Conservation (phyloP, 371 early-diverging fungal genomes). For the Caulochytrium protostelioides region DNA sequence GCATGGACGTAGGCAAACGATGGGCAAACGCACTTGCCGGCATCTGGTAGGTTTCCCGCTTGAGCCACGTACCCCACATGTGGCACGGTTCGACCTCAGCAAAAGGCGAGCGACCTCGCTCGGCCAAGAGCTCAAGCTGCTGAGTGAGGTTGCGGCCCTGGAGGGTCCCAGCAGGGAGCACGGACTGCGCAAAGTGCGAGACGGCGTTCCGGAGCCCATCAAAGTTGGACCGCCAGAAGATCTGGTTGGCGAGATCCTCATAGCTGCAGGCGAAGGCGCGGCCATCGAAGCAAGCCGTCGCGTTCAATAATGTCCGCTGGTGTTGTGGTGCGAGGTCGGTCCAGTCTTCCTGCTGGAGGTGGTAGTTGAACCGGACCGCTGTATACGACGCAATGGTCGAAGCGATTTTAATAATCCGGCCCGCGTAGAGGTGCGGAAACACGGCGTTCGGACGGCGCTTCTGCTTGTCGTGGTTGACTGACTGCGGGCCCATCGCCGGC, state of each 20-base stretch:
- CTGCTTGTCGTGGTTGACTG: background rate
- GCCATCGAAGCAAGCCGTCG: slow-evolving; percentile 12
- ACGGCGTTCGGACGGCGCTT: background rate
- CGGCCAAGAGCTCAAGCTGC: slow-evolving; percentile 9
- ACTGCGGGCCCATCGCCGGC: slow-evolving; percentile 4
- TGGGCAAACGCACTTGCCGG: too few relatives aligned
- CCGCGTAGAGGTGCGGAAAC: slow-evolving; percentile 14
- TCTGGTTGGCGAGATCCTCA: slow-evolving; percentile 8
- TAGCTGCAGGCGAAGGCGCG: too few relatives aligned
- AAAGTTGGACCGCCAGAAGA: slow-evolving; percentile 23
- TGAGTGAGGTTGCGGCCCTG: slow-evolving; percentile 8
- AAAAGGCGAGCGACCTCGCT: slow-evolving; percentile 1
- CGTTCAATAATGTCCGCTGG: background rate
- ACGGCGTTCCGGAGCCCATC: slow-evolving; percentile 21
- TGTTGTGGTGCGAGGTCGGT: slow-evolving; percentile 2
- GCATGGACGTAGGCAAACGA: too few relatives aligned
- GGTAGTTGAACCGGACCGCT: slow-evolving; percentile 14
- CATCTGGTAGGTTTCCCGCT: slow-evolving; percentile 13
- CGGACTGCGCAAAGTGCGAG: slow-evolving; percentile 9
- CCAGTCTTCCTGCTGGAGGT: slow-evolving; percentile 9
- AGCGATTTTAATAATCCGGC: slow-evolving; percentile 18
- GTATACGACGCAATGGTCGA: slow-evolving; percentile 12
- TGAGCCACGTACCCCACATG: slow-evolving; percentile 22
- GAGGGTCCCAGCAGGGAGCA: slow-evolving; percentile 7
- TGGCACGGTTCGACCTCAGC: slow-evolving; percentile 1